phyloP scores from a whole-genome alignment of 225 moss, liverwort and hornwort genomes.

The Thuidium tamariscinum region DNA sequence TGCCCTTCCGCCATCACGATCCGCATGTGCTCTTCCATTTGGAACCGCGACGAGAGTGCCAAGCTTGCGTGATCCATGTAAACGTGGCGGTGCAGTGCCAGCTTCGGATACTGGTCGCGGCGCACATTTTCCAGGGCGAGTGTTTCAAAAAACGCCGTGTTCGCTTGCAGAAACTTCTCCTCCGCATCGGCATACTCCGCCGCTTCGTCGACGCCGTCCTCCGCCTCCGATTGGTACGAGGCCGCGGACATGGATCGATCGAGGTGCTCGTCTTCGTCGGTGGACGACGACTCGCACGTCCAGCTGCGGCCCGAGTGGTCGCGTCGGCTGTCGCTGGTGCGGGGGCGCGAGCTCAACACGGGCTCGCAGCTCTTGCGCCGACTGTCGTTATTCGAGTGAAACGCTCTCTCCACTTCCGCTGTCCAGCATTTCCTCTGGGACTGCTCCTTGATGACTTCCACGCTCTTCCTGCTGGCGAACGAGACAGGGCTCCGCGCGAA shows the following conservation, averaged over 20 bases:
- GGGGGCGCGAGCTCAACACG: background rate
- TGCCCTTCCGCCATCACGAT: conserved; percentile 60
- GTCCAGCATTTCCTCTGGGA: conserved; percentile 16
- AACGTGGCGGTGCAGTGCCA: conserved; percentile 57
- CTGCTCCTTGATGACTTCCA: conserved; percentile 10
- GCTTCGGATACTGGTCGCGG: conserved; percentile 79
- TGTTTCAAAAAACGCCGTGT: conserved; percentile 56
- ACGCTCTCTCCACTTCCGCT: conserved; percentile 13
- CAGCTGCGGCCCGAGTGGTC: conserved; percentile 19
- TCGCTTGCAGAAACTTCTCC: conserved; percentile 62
- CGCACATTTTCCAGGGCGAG: conserved; percentile 59
- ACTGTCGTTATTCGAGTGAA: conserved; percentile 17
- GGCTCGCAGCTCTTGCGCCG: conserved; percentile 37
- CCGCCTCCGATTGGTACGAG: conserved; percentile 1
- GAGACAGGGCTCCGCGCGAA: background rate
- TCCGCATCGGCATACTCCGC: conserved; percentile 59
- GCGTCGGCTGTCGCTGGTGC: background rate
- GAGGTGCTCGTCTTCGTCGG: conserved; percentile 22
- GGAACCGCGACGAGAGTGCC: conserved; percentile 66
- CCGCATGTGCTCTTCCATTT: conserved; percentile 83
- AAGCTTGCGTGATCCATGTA: conserved; percentile 78
- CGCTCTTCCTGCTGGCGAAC: background rate
- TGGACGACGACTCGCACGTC: conserved; percentile 6
- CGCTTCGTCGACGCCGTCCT: background rate
- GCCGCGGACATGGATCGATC: conserved; percentile 7